A percentile compares a stretch with the other conserved stretches of the same genome.
These are phyloP conservation scores for Kazachstania psychrophila DNA, from an alignment of 805 yeast genomes.

Conservation along the genomic window DNA sequence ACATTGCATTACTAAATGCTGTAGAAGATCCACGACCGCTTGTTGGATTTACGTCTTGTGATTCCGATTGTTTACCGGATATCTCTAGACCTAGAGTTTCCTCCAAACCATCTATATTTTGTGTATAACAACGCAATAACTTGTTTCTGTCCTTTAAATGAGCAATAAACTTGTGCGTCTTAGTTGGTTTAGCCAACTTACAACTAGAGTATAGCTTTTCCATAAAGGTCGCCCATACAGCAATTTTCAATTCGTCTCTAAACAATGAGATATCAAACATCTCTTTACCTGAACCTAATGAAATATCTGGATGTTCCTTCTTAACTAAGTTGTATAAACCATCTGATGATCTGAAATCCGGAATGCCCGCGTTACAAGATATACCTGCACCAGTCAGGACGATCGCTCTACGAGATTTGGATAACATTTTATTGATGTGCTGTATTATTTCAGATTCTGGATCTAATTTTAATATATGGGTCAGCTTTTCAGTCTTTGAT, in stretches of 20 bases:
- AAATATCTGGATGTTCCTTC: conserved; percentile 43
- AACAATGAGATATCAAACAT: conserved; percentile 82
- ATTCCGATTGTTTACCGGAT: conserved; percentile 35
- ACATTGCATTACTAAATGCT: conserved; percentile 20
- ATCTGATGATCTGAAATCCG: conserved; percentile 79
- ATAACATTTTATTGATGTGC: conserved; percentile 23
- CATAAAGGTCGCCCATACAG: conserved; percentile 84
- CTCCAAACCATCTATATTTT: conserved; percentile 88
- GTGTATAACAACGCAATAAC: conserved; percentile 82
- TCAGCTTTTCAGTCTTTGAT: conserved; percentile 12
- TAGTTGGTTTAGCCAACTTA: conserved; percentile 64
- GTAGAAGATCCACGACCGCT: neutral
- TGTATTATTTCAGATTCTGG: conserved; percentile 10
- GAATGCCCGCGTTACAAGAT: conserved; percentile 94
- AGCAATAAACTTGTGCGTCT: conserved; percentile 67
- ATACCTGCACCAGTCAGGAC: conserved; percentile 93
- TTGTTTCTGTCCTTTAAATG: conserved; percentile 51
- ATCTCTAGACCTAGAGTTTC: conserved; percentile 50
- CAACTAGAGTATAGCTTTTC: conserved; percentile 62
- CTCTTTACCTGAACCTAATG: conserved; percentile 75
- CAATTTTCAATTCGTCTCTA: conserved; percentile 52
- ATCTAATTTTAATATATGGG: conserved; percentile 11
- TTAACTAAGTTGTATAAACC: conserved; percentile 77
- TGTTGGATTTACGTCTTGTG: conserved; percentile 3
- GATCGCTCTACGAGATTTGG: conserved; percentile 39